A percentile compares a stretch with the other conserved stretches of the same genome.
Conservation (phyloP, 1,139 yeast species). For the Scheffersomyces lignicola region DNA sequence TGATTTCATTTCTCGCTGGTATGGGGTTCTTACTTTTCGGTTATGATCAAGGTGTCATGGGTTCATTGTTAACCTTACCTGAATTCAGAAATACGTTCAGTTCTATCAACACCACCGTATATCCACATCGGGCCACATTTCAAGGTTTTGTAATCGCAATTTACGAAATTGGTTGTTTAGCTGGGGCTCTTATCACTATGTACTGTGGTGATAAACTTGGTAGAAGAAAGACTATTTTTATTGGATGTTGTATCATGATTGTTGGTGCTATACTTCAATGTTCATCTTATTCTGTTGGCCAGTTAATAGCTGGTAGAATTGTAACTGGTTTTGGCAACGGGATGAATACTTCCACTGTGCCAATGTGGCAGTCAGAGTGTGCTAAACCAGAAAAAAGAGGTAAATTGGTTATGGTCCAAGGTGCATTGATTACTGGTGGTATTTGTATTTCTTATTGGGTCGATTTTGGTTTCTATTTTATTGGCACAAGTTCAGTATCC, state of each 20-base stretch:
- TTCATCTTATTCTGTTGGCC: constrained; percentile 31
- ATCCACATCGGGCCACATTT: constrained; percentile 24
- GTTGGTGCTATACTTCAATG: constrained; percentile 40
- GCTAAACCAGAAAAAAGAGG: constrained; percentile 38
- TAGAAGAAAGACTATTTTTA: constrained; percentile 30
- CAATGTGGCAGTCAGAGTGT: constrained; percentile 40
- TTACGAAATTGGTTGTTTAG: constrained; percentile 40
- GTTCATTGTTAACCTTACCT: constrained; percentile 41
- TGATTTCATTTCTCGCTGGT: constrained; percentile 30
- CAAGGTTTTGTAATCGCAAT: constrained; percentile 38
- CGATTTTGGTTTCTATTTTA: constrained; percentile 45
- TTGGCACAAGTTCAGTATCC: constrained; percentile 21
- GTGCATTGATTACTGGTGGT: constrained; percentile 39
- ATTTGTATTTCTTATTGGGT: constrained; percentile 45
- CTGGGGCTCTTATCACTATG: constrained; percentile 33
- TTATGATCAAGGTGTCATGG: constrained; percentile 54
- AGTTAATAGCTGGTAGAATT: constrained; percentile 41
- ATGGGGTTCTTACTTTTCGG: constrained; percentile 41
- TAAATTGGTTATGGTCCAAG: constrained; percentile 34
- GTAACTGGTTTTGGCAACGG: constrained; percentile 46
- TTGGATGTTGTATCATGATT: constrained; percentile 32
- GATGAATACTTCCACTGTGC: constrained; percentile 38
- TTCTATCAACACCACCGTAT: constrained; percentile 24
- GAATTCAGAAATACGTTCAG: constrained; percentile 42
- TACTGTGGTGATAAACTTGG: constrained; percentile 37